Evolutionary conservation across 768 basidiomycete species (phyloP), one percentile per base, ranked within the genome.

Genomic region (Russula lepida): DNA sequence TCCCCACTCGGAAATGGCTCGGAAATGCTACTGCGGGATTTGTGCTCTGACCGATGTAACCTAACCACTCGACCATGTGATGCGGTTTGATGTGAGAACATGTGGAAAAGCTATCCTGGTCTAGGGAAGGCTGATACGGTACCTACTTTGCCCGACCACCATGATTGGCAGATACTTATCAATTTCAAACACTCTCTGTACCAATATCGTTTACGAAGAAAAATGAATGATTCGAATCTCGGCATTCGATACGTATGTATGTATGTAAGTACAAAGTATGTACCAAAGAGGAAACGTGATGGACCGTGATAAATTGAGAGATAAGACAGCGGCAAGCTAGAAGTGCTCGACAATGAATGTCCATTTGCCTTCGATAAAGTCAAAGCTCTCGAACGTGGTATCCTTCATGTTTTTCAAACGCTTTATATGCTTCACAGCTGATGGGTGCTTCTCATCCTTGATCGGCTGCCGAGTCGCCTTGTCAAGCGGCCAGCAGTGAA

Each of bases 341-440:
- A 98, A 99, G 76, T 95, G 92, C 70, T 93, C 86, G 64, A 98
- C 97, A 32, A 79, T 84, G 75, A 99, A 98, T 53, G 84, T 88
- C 95, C 95, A 98, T 73, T 82, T 86, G 54, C 97, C 97, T 68
- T 85, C 84, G 67, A 77, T 77, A 56, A 84, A 79, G 60, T 93
- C 87, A 72, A 89, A 98, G 68, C 74, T 75, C 70, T 89, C 85
- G 68, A 94, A 98, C 51, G 81, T 81, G 43, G 95, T 98, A 57
- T 88, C 86, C 71, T 86, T 85, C 81, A 95, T 92, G 56, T 78
- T 80, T 77, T 85, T 85, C 72, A 98, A 75, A 65, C 88, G 81
- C 74, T 89, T 92, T 68, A 94, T 65, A 67, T 91, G 85, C 66
- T 85, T 86, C 41, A 84, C 75, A 43, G 84, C 81, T 37, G 73